phyloP scores from a whole-genome alignment of 495 filamentous ascomycete species.

The Jackrogersella minutella region DNA sequence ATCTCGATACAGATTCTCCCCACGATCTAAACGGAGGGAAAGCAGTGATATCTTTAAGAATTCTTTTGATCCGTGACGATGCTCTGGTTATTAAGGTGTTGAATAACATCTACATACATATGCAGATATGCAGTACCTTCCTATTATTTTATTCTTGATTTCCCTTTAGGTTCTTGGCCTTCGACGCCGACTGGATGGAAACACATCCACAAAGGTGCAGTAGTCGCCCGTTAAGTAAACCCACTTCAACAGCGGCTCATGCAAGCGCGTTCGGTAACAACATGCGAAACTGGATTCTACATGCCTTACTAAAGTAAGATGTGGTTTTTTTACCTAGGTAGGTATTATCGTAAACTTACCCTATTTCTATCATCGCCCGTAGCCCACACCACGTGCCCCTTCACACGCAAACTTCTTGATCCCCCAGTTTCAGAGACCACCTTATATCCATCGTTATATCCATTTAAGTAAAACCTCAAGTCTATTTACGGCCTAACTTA shows the following conservation, averaged over 20 bases:
- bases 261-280: conserved; percentile 3
- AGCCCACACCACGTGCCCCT: not conserved
- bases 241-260: conserved; percentile 26
- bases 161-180: no score
- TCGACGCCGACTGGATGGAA: conserved; percentile 34
- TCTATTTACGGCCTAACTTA: not conserved
- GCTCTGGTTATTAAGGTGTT: conserved; percentile 11
- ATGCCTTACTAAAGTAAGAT: not conserved
- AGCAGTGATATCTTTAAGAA: not conserved
- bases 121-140: not conserved
- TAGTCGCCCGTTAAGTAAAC: conserved; percentile 18
- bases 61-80: conserved; percentile 7
- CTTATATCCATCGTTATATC: no score
- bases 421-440: no score
- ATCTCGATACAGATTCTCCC: conserved; percentile 34
- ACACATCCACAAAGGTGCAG: conserved; percentile 31
- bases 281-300: conserved; percentile 2
- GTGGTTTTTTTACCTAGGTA: not conserved
- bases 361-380: not conserved
- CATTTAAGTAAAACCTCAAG: no score
- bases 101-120: conserved; percentile 3
- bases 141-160: not conserved
- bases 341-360: not conserved
- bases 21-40: conserved; percentile 7
- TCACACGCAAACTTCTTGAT: no score